Evolutionary conservation across 805 yeast species (phyloP).

Genomic region (Lipomyces chichibuensis): DNA sequence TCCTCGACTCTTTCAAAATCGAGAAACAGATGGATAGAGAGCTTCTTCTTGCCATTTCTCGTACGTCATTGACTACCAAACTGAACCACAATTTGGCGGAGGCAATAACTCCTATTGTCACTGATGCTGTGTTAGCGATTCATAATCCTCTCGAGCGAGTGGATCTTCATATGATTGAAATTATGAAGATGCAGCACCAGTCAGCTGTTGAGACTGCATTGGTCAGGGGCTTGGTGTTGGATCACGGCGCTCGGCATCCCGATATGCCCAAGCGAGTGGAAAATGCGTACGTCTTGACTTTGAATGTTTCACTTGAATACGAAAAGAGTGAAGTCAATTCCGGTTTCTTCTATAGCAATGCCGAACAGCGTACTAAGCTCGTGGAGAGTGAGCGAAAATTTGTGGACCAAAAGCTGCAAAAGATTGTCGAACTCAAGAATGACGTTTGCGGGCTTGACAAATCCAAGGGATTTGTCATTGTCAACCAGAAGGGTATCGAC

Average conservation of each 20-base stretch:
- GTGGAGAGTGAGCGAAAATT: slow-evolving; percentile 92
- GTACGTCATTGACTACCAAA: slow-evolving; percentile 86
- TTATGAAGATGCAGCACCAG: slow-evolving; percentile 97
- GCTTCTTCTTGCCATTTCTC: slow-evolving; percentile 85
- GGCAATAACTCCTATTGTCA: slow-evolving; percentile 87
- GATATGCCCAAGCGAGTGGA: slow-evolving; percentile 92
- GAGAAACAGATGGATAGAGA: slow-evolving; percentile 73
- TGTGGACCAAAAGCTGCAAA: slow-evolving; percentile 88
- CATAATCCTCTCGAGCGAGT: slow-evolving; percentile 54
- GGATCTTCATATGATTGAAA: slow-evolving; percentile 96
- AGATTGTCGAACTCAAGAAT: slow-evolving; percentile 90
- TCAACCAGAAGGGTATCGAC: slow-evolving; percentile 98
- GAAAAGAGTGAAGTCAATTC: slow-evolving; percentile 98
- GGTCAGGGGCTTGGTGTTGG: slow-evolving; percentile 86
- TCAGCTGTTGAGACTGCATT: slow-evolving; percentile 80
- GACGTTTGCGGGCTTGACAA: slow-evolving; percentile 80
- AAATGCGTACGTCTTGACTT: slow-evolving; percentile 81
- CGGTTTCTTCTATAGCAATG: slow-evolving; percentile 89
- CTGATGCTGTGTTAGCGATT: slow-evolving; percentile 91
- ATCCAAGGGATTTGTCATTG: slow-evolving; percentile 81
- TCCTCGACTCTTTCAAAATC: slow-evolving; percentile 66
- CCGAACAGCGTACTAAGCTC: slow-evolving; percentile 93
- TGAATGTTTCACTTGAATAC: slow-evolving; percentile 93
- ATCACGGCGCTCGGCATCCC: slow-evolving; percentile 98
- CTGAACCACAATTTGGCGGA: slow-evolving; percentile 76